These are phyloP conservation scores for Ophiostoma pallidulum DNA, from an alignment of 2,329 filamentous ascomycete species.

Conservation along the genomic window DNA sequence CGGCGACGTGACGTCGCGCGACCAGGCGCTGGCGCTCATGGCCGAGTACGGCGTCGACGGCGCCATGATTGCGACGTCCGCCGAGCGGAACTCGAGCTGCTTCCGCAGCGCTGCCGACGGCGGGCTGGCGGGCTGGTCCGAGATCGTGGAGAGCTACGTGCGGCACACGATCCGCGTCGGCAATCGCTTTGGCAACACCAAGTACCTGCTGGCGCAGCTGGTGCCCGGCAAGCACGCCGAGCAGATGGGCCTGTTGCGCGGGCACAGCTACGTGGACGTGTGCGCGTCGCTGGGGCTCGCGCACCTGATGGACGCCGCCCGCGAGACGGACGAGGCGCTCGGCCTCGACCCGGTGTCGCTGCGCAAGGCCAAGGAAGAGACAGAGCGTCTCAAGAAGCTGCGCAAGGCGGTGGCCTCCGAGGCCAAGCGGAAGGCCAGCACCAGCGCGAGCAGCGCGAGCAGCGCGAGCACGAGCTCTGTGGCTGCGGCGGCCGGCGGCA, in stretches of 20 bases:
- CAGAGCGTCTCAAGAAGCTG: conserved; percentile 8
- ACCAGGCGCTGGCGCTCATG: conserved; percentile 62
- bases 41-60: conserved; percentile 79
- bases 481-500: conserved; percentile 38
- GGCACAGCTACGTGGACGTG: conserved; percentile 62
- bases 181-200: conserved; percentile 87
- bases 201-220: conserved; percentile 78
- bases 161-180: conserved; percentile 63
- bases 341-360: conserved; percentile 40
- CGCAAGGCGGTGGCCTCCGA: conserved; percentile 3
- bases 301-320: conserved; percentile 50
- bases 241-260: conserved; percentile 51
- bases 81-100: conserved; percentile 83
- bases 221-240: conserved; percentile 67
- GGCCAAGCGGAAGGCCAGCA: neutral
- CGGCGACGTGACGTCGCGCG: conserved; percentile 72
- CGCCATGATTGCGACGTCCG: conserved; percentile 92
- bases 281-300: conserved; percentile 57
- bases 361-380: conserved; percentile 30
- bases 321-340: conserved; percentile 53
- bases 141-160: conserved; percentile 70
- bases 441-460: neutral
- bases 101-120: conserved; percentile 64
- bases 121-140: conserved; percentile 62
- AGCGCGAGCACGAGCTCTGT: conserved; percentile 16